Evolutionary conservation across 2,329 filamentous ascomycete species (phyloP).

Genomic region (Colletotrichum limetticola): DNA sequence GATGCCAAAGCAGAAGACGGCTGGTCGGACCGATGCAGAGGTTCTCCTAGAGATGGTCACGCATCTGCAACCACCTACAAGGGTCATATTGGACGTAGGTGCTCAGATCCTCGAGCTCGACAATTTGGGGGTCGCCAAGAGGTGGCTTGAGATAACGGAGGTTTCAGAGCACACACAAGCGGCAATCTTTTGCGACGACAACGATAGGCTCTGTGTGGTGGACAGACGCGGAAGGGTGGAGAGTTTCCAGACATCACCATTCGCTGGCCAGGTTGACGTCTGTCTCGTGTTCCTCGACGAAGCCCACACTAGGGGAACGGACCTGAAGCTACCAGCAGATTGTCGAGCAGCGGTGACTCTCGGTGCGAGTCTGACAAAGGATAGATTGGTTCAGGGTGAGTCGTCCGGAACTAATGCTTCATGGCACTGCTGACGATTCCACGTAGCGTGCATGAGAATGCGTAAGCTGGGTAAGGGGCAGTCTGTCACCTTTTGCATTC

Average conservation of each 20-base stretch:
- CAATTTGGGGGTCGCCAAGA: slow-evolving; percentile 64
- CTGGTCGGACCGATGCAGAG: slow-evolving; percentile 45
- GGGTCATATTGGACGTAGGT: slow-evolving; percentile 77
- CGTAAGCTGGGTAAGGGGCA: slow-evolving; percentile 62
- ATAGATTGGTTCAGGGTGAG: slow-evolving; percentile 73
- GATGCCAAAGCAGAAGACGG: slow-evolving; percentile 35
- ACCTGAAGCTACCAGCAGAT: slow-evolving; percentile 67
- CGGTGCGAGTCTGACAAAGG: slow-evolving; percentile 73
- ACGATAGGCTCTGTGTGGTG: slow-evolving; percentile 65
- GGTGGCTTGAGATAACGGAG: slow-evolving; percentile 58
- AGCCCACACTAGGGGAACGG: slow-evolving; percentile 75
- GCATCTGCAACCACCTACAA: slow-evolving; percentile 49
- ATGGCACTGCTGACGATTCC: not conserved
- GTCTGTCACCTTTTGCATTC: slow-evolving; percentile 69
- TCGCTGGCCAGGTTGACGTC: slow-evolving; percentile 60
- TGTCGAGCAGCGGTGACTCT: slow-evolving; percentile 76
- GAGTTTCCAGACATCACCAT: slow-evolving; percentile 68
- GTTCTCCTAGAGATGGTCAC: slow-evolving; percentile 58
- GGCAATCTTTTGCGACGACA: slow-evolving; percentile 67
- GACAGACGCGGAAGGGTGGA: slow-evolving; percentile 59
- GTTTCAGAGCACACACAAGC: slow-evolving; percentile 47
- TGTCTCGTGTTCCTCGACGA: slow-evolving; percentile 79
- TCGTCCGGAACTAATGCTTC: too few relatives aligned
- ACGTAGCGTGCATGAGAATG: too few relatives aligned
- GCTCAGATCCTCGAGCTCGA: slow-evolving; percentile 74